Base-by-base conservation (phyloP, 2,329 filamentous ascomycete genomes). In the Alternaria alternata region DNA sequence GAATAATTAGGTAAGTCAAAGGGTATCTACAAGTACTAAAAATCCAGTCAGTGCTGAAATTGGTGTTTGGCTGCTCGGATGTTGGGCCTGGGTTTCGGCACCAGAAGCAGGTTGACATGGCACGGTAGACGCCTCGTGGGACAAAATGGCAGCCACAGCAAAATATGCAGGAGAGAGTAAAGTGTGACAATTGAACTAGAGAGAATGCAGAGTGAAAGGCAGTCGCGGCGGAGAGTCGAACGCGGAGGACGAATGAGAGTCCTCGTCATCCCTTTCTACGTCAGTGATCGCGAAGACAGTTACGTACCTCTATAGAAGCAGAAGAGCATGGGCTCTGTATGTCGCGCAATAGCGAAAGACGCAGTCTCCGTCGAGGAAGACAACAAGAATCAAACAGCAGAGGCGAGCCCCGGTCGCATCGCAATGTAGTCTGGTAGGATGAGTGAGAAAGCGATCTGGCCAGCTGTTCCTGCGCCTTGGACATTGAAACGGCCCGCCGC, bases 241-340 rank as follows among this genome's bases (percentile, higher is more conserved):
- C 49, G 55, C 36, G 49, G 30, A 53, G 43, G 16, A 57, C 49
- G 58, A 57, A 62, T 43, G 54, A 43, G 49, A 59, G 52, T 20
- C 43, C 42, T 47, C 51, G 46, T 30, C 65, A 64, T 72, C 70
- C 72, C 71, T 74, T 73, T 73, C 12, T 57, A 63, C 58, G 52
- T 62, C 63, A 57, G 54, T 16, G 30, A 38, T 16, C 7, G 38
- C 30, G 46, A 49, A 49, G 30, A 49, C 24, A 7, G 46, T 32
- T 42, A 71, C 75, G 67, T 72, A 78, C 75, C 73, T 76, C 66
- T 75, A 77, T 69, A 73, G 61, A 76, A 75, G 65, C 55, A 62
- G 63, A 69, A 67, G 60, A 59, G 57, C 54, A 54, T 53, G 62
- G 51, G 61, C 64, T 55, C 42, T 53, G 61, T 54, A 56, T 48